Evolutionary conservation across 495 filamentous ascomycete genomes (phyloP).

Genomic region (Daldinia bambusicola): DNA sequence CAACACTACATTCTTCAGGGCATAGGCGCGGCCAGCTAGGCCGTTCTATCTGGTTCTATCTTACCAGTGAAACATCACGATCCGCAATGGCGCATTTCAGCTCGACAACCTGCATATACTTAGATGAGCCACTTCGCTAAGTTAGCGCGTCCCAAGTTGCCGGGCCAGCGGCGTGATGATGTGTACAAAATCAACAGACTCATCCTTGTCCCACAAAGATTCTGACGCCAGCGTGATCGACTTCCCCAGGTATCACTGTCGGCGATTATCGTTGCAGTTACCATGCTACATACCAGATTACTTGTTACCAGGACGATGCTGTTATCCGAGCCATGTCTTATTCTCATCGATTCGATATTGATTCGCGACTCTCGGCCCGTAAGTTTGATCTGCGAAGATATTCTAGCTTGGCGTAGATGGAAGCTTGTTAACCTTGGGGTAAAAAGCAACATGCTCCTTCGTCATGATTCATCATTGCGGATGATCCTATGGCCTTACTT

Average conservation of each 20-base stretch:
- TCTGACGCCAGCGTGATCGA: conserved; percentile 14
- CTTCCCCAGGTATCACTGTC: conserved; percentile 14
- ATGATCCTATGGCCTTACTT: conserved; percentile 1
- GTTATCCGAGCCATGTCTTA: conserved; percentile 38
- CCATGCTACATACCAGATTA: conserved; percentile 6
- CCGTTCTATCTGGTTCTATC: conserved; percentile 6
- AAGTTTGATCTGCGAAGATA: conserved; percentile 4
- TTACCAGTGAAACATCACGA: conserved; percentile 35
- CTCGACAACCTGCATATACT: conserved; percentile 5
- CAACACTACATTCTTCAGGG: conserved; percentile 3
- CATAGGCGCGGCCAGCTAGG: neutral
- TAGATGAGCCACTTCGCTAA: conserved; percentile 14
- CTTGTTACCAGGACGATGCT: conserved; percentile 18
- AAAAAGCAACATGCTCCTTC: conserved; percentile 25
- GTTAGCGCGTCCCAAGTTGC: conserved; percentile 36
- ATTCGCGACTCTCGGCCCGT: conserved; percentile 5
- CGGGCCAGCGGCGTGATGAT: conserved; percentile 34
- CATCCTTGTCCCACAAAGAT: conserved; percentile 19
- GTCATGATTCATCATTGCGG: conserved; percentile 30
- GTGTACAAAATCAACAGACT: conserved; percentile 15
- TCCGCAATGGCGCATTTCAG: conserved; percentile 35
- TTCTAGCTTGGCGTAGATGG: conserved; percentile 19
- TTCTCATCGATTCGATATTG: conserved; percentile 16
- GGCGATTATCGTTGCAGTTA: conserved; percentile 18
- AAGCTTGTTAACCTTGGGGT: conserved; percentile 7